Evolutionary conservation across 1,284 basidiomycete species (phyloP).

Genomic region (Trichosporon coremiiforme): DNA sequence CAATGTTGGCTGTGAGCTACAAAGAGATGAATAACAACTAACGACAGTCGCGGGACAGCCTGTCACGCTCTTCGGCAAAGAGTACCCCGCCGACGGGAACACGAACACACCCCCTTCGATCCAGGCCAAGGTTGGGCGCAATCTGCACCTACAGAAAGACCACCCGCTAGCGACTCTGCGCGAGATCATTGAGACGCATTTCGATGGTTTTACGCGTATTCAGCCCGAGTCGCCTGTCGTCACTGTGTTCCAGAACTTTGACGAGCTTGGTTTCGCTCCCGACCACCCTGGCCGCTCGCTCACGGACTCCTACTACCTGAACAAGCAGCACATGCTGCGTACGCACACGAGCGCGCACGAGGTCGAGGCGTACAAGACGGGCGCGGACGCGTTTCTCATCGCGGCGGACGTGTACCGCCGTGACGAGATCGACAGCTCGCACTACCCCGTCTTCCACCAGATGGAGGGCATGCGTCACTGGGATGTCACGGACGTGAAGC

Average conservation of each 20-base stretch:
- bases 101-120: slow-evolving; percentile 89
- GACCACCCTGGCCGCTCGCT: slow-evolving; percentile 90
- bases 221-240: slow-evolving; percentile 82
- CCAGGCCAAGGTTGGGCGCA: slow-evolving; percentile 69
- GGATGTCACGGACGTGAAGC: slow-evolving; percentile 58
- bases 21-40: not conserved
- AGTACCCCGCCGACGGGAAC: slow-evolving; percentile 70
- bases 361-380: slow-evolving; percentile 81
- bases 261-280: slow-evolving; percentile 87
- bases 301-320: slow-evolving; percentile 96
- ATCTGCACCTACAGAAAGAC: slow-evolving; percentile 71
- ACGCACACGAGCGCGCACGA: slow-evolving; percentile 99
- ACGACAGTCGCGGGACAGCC: slow-evolving; percentile 25
- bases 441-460: slow-evolving; percentile 99
- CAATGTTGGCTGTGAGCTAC: not conserved
- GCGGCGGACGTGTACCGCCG: slow-evolving; percentile 98
- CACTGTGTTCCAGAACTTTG: slow-evolving; percentile 90
- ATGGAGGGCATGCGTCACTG: slow-evolving; percentile 91
- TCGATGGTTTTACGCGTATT: slow-evolving; percentile 57
- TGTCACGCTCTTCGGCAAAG: slow-evolving; percentile 41
- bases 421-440: slow-evolving; percentile 96
- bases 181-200: slow-evolving; percentile 79
- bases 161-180: slow-evolving; percentile 90
- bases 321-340: slow-evolving; percentile 83
- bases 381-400: slow-evolving; percentile 80